Percentiles rank a stretch among this genome's conserved stretches.
Conservation (phyloP, 2,329 filamentous ascomycete species). For the Zymoseptoria crescenta region DNA sequence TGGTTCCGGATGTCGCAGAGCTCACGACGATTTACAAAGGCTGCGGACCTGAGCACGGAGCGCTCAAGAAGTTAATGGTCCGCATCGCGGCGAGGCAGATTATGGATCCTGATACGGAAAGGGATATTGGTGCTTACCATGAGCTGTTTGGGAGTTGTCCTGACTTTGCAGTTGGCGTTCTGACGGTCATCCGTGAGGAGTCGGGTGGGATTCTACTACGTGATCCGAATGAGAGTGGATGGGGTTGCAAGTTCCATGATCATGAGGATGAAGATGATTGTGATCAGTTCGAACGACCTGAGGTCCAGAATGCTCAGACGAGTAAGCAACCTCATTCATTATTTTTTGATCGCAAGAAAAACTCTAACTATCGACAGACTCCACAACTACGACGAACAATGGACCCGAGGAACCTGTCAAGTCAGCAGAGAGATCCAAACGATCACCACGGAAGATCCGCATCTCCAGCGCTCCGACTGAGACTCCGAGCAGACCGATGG, state of each 20-base stretch:
- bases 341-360: neutral
- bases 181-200: slow-evolving; percentile 44
- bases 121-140: slow-evolving; percentile 43
- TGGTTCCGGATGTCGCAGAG: slow-evolving; percentile 49
- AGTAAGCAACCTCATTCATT: neutral
- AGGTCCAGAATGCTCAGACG: neutral
- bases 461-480: neutral
- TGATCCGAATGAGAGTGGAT: slow-evolving; percentile 40
- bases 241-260: slow-evolving; percentile 45
- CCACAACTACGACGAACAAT: neutral
- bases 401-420: neutral
- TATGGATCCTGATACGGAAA: slow-evolving; percentile 47
- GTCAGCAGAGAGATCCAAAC: neutral
- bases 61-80: slow-evolving; percentile 45
- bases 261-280: slow-evolving; percentile 32
- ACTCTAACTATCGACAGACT: neutral
- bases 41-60: slow-evolving; percentile 35
- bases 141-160: slow-evolving; percentile 43
- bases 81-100: slow-evolving; percentile 50
- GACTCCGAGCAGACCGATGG: neutral
- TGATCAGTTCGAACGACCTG: neutral
- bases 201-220: slow-evolving; percentile 45
- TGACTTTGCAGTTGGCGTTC: slow-evolving; percentile 47
- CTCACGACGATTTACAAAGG: slow-evolving; percentile 47
- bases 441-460: neutral